These are phyloP conservation scores for Brettanomyces sp. DNA, from an alignment of 805 yeast genomes.

Conservation along the genomic window DNA sequence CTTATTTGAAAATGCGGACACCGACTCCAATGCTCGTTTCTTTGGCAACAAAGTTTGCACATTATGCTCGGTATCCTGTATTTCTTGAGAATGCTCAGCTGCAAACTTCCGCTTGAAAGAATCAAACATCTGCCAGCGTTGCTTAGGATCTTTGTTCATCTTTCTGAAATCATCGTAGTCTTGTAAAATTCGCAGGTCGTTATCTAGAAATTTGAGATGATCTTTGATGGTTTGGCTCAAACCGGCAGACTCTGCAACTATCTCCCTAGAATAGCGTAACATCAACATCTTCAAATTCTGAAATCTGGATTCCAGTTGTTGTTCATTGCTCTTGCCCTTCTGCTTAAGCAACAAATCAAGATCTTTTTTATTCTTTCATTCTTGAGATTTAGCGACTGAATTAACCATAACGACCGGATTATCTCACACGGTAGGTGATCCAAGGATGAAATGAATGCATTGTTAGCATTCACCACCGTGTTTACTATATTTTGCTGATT, in stretches of 20 bases:
- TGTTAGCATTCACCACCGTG: constrained; percentile 22
- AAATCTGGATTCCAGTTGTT: background rate
- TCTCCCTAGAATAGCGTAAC: constrained; percentile 16
- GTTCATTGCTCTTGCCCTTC: background rate
- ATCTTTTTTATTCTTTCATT: constrained; percentile 2
- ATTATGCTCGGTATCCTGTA: background rate
- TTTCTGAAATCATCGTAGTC: constrained; percentile 9
- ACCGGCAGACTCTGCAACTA: constrained; percentile 18
- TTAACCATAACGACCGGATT: constrained; percentile 27
- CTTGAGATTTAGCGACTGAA: constrained; percentile 23
- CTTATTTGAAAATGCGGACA: too few relatives aligned
- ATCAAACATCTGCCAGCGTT: constrained; percentile 12
- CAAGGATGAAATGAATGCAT: constrained; percentile 27
- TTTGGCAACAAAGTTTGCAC: background rate
- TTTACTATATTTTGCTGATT: constrained; percentile 10
- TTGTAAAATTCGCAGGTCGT: constrained; percentile 19
- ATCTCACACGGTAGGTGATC: constrained; percentile 32
- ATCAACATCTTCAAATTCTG: constrained; percentile 5
- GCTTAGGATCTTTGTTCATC: background rate
- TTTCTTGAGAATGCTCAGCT: background rate
- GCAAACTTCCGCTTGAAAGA: constrained; percentile 16
- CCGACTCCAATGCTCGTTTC: background rate
- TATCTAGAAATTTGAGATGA: constrained; percentile 16
- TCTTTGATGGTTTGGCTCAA: constrained; percentile 9
- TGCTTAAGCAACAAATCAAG: background rate